Percentiles rank a stretch among this genome's conserved stretches.
Conservation (phyloP, 305 asterid genomes). For the Nicotiana rustica region DNA sequence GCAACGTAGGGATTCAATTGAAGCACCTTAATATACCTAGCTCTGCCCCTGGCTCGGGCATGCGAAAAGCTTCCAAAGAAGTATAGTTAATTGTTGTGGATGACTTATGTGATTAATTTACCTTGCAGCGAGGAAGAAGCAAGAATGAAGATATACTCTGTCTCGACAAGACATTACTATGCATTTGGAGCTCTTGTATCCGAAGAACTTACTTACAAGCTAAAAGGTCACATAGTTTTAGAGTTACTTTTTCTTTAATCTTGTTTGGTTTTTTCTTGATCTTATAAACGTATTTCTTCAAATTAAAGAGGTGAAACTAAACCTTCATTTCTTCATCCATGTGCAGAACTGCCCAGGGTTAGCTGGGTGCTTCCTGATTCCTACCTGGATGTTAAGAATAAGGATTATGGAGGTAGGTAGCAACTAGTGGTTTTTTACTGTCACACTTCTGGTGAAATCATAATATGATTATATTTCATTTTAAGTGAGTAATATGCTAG, state of each 20-base stretch:
- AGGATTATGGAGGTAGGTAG: slow-evolving; percentile 91
- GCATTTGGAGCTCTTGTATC: slow-evolving; percentile 98
- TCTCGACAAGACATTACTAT: slow-evolving; percentile 82
- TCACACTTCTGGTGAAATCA: background rate
- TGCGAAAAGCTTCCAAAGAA: background rate
- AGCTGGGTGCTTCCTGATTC: slow-evolving; percentile 99
- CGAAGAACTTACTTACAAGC: slow-evolving; percentile 81
- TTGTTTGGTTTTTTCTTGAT: background rate
- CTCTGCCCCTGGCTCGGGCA: background rate
- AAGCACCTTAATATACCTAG: too few species aligned
- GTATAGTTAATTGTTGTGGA: background rate
- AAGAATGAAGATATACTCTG: slow-evolving; percentile 88
- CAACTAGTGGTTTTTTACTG: slow-evolving; percentile 16
- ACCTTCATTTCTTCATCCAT: background rate
- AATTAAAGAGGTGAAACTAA: background rate
- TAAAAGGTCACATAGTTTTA: slow-evolving; percentile 62
- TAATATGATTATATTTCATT: background rate
- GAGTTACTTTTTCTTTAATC: background rate
- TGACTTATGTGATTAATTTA: background rate
- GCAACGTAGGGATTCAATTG: too few species aligned
- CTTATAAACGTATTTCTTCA: background rate
- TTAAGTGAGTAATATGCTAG: background rate
- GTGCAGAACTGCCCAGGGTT: slow-evolving; percentile 76
- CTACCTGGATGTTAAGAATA: slow-evolving; percentile 85
- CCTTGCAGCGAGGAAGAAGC: slow-evolving; percentile 90